These are phyloP conservation scores for Pseudogymnoascus pannorum DNA, from an alignment of 2,329 filamentous ascomycete genomes.

Conservation along the genomic window DNA sequence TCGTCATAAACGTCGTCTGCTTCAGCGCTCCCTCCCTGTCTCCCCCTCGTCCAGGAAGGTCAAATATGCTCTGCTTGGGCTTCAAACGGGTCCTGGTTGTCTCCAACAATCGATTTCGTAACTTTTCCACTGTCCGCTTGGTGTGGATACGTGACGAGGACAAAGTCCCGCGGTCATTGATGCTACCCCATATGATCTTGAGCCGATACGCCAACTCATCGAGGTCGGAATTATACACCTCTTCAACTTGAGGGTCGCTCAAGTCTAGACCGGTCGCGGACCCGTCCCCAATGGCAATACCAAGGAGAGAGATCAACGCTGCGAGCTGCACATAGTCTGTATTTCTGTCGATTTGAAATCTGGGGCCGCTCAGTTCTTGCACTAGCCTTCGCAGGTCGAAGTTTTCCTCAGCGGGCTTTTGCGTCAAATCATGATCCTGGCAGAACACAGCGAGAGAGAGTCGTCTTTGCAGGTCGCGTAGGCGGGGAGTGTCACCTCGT, in stretches of 20 bases:
- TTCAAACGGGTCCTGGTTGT: conserved; percentile 61
- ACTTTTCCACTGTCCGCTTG: conserved; percentile 66
- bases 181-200: conserved; percentile 50
- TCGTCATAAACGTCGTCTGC: conserved; percentile 9
- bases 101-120: conserved; percentile 67
- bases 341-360: conserved; percentile 45
- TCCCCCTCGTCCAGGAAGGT: neutral
- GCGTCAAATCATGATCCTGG: conserved; percentile 37
- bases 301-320: conserved; percentile 60
- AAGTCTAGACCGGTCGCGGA: conserved; percentile 25
- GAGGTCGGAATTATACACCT: conserved; percentile 62
- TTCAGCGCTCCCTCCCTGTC: conserved; percentile 2
- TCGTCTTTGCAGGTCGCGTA: conserved; percentile 56
- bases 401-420: conserved; percentile 34
- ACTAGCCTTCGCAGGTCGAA: conserved; percentile 36
- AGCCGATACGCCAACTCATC: conserved; percentile 58
- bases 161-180: conserved; percentile 67
- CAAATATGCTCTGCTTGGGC: conserved; percentile 43
- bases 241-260: conserved; percentile 30
- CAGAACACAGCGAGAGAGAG: conserved; percentile 61
- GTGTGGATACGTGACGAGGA: conserved; percentile 67
- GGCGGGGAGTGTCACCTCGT: conserved; percentile 41
- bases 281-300: conserved; percentile 67
- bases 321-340: conserved; percentile 65
- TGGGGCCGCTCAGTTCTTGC: conserved; percentile 38